Conservation (phyloP, 345 rosid species). For the Eucalyptus brandiana region DNA sequence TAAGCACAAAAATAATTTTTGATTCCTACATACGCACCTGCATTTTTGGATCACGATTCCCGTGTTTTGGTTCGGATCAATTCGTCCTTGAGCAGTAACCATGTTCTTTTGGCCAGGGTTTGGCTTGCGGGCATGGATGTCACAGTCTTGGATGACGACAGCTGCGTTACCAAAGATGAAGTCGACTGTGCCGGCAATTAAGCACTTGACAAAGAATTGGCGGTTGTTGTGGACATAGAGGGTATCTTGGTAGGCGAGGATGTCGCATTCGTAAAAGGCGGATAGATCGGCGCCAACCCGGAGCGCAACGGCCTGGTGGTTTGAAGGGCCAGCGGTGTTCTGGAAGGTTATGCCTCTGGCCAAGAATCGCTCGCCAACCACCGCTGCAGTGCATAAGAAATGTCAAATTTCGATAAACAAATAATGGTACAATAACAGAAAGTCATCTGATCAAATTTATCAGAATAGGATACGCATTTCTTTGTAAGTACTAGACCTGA, state of each 20-base stretch:
- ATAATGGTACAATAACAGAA: background rate
- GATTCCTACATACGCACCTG: background rate
- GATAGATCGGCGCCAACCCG: constrained; percentile 72
- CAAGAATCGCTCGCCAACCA: constrained; percentile 61
- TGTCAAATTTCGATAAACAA: background rate
- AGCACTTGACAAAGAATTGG: constrained; percentile 58
- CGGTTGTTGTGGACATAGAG: constrained; percentile 32
- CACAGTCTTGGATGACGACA: constrained; percentile 29
- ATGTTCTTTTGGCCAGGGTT: constrained; percentile 84
- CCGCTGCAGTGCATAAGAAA: constrained; percentile 31
- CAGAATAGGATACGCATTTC: background rate
- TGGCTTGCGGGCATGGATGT: constrained; percentile 87
- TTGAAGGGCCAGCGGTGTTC: constrained; percentile 77
- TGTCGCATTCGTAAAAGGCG: constrained; percentile 69
- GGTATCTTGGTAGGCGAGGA: constrained; percentile 75
- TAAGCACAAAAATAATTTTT: background rate
- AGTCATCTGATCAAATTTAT: background rate
- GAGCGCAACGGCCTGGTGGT: constrained; percentile 20
- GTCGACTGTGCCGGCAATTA: constrained; percentile 69
- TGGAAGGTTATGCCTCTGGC: constrained; percentile 68
- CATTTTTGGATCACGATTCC: constrained; percentile 88
- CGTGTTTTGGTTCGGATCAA: constrained; percentile 82
- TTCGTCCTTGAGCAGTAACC: constrained; percentile 92
- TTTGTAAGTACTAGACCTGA: background rate
- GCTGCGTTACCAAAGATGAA: constrained; percentile 30